Base-by-base conservation (phyloP, 805 yeast genomes). In the Kockiozyma suomiensis region DNA sequence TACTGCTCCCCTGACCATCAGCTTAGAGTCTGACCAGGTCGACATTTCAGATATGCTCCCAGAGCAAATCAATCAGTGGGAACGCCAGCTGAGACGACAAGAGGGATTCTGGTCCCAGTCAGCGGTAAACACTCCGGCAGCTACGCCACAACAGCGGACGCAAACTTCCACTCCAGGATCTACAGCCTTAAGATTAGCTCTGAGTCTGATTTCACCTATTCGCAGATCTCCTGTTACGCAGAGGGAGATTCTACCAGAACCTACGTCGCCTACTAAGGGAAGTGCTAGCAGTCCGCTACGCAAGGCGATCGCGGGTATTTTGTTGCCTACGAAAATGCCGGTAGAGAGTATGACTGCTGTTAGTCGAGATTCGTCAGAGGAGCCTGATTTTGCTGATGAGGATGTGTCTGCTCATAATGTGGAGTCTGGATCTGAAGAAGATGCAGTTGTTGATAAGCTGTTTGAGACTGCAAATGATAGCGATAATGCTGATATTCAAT, bases 31-130 rank as follows among this genome's bases (percentile, higher is more conserved):
- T 25, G 15, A 50, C 19, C 23, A 23, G 12, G 23, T 21, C 13
- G 58, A 48, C 13, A 26, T 33, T 17, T 40, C 53, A 32, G 51
- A 48, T 19, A 48, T 48, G 51, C 25, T 48, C 19, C 61, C 63
- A 6, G 63, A 55, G 23, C 50, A 45, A 19, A 59, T 59, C 26
- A 56, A 42, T 38, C 47, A 50, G 21, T 59, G 63, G 63, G 63
- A 59, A 32, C 42, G 40, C 15, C 56, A 59, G 28, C 50, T 49
- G 28, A 50, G 63, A 10, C 28, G 41, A 40, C 53, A 30, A 19
- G 63, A 59, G 25, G 55, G 49, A 3, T 56, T 49, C 38, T 59
- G 63, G 63, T 30, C 58, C 3, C 21, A 21, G 2, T 55, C 62
- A 8, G 49, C 57, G 25, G 28, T n/a, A 12, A 47, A 28, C 8